Conservation (phyloP, 768 basidiomycete genomes). For the Pholiota conissans region DNA sequence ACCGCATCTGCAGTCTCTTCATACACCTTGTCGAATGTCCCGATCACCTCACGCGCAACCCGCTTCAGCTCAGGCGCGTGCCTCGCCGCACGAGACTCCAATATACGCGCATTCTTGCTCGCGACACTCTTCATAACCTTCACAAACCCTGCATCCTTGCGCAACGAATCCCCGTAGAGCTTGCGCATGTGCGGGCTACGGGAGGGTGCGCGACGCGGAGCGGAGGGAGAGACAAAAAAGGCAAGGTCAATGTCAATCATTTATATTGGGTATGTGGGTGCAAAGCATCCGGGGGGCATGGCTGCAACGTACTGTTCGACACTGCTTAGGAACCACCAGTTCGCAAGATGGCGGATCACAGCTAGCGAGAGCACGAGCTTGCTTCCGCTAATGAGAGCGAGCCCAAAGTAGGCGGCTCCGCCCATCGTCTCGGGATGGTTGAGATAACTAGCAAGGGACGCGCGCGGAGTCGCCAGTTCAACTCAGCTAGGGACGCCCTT, state of each 20-base stretch:
- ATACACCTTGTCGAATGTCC: conserved; percentile 93
- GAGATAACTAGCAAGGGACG: conserved; percentile 59
- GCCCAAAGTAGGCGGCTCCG: conserved; percentile 92
- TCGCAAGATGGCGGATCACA: conserved; percentile 79
- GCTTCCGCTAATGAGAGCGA: conserved; percentile 88
- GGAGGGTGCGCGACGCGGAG: neutral
- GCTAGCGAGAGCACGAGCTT: conserved; percentile 89
- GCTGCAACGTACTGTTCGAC: conserved; percentile 80
- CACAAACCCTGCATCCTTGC: conserved; percentile 96
- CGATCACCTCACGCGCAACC: conserved; percentile 84
- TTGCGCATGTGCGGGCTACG: conserved; percentile 96
- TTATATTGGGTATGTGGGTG: neutral
- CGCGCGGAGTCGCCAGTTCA: neutral
- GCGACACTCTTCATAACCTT: conserved; percentile 97
- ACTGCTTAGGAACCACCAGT: conserved; percentile 93
- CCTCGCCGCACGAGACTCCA: conserved; percentile 75
- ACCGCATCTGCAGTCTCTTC: conserved; percentile 92
- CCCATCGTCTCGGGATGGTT: conserved; percentile 98
- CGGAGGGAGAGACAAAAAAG: neutral
- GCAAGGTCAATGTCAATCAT: neutral
- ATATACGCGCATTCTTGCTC: conserved; percentile 71
- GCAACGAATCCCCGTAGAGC: conserved; percentile 88
- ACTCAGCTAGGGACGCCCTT: neutral
- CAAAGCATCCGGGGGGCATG: neutral
- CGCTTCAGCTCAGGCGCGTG: conserved; percentile 83